phyloP scores from a whole-genome alignment of 352 stramenopile species.

The Globisporangium spinosum region DNA sequence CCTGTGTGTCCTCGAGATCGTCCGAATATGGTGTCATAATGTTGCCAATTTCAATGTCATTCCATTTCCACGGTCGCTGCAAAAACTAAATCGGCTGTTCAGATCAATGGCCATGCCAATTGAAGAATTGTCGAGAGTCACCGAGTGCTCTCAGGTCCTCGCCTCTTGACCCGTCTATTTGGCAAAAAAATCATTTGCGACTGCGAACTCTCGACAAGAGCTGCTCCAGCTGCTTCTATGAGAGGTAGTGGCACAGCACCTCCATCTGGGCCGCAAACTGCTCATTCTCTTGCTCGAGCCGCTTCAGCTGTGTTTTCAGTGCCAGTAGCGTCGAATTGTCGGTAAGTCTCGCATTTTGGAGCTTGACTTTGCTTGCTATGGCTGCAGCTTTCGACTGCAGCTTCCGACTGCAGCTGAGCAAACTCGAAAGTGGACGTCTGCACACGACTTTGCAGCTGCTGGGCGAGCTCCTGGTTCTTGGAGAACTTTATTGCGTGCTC shows the following conservation, averaged over 20 bases:
- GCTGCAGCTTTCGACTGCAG: slow-evolving; percentile 21
- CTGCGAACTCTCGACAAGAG: background rate
- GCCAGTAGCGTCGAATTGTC: slow-evolving; percentile 35
- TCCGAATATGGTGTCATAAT: no score
- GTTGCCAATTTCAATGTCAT: no score
- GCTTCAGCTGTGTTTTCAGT: slow-evolving; percentile 39
- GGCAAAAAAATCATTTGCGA: background rate
- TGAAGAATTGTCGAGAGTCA: background rate
- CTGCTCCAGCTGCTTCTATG: slow-evolving; percentile 19
- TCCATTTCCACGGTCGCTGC: no score
- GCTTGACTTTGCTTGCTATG: slow-evolving; percentile 20
- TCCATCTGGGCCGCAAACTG: slow-evolving; percentile 33
- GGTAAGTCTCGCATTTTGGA: slow-evolving; percentile 26
- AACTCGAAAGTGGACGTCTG: slow-evolving; percentile 21
- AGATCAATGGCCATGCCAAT: background rate
- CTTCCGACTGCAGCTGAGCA: slow-evolving; percentile 21
- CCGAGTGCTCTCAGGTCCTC: background rate
- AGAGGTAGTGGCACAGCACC: slow-evolving; percentile 36
- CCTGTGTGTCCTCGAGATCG: no score
- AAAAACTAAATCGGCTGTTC: no score
- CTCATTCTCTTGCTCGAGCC: slow-evolving; percentile 41
- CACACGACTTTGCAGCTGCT: slow-evolving; percentile 19
- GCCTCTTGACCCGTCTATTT: background rate
- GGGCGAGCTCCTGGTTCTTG: slow-evolving; percentile 13
- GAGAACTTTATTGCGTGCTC: slow-evolving; percentile 22